phyloP scores from a whole-genome alignment of 1,284 basidiomycete genomes.

The Farysia itapuensis region DNA sequence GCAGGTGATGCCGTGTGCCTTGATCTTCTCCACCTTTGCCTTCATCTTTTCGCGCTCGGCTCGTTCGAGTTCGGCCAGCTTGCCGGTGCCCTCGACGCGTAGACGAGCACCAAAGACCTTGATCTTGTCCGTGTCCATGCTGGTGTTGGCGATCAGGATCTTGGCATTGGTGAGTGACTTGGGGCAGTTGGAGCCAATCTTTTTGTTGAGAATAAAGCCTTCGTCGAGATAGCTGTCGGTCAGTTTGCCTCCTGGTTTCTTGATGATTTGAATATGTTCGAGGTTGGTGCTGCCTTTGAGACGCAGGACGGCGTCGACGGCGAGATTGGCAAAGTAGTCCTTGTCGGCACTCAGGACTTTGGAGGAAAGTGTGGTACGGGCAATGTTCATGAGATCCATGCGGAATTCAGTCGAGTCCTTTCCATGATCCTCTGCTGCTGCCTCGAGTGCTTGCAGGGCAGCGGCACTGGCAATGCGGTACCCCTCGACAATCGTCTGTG shows the following conservation, averaged over 20 bases:
- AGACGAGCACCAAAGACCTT: slow-evolving; percentile 97
- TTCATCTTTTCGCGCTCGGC: slow-evolving; percentile 99
- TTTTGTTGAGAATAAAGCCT: slow-evolving; percentile 98
- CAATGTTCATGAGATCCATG: slow-evolving; percentile 91
- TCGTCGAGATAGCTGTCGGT: slow-evolving; percentile 98
- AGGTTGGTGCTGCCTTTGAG: slow-evolving; percentile 94
- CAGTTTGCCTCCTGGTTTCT: slow-evolving; percentile 97
- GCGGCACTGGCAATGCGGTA: slow-evolving; percentile 88
- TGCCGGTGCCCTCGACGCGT: slow-evolving; percentile 91
- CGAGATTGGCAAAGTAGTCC: slow-evolving; percentile 96
- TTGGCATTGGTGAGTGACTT: slow-evolving; percentile 93
- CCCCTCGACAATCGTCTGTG: slow-evolving; percentile 99
- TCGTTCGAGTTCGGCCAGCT: slow-evolving; percentile 94
- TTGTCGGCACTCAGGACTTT: slow-evolving; percentile 98
- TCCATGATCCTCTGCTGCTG: slow-evolving; percentile 76
- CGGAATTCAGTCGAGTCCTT: slow-evolving; percentile 75
- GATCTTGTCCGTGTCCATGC: slow-evolving; percentile 99
- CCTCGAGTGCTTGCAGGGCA: slow-evolving; percentile 81
- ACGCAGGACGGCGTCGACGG: slow-evolving; percentile 92
- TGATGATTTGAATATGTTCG: slow-evolving; percentile 99
- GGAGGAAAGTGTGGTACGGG: slow-evolving; percentile 89
- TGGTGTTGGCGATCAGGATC: slow-evolving; percentile 96
- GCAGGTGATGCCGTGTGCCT: slow-evolving; percentile 90
- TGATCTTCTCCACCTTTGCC: slow-evolving; percentile 92
- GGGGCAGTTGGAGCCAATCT: slow-evolving; percentile 90